These are phyloP conservation scores for Chaetomium olivaceum DNA, from an alignment of 2,329 filamentous ascomycete genomes.

Conservation along the genomic window DNA sequence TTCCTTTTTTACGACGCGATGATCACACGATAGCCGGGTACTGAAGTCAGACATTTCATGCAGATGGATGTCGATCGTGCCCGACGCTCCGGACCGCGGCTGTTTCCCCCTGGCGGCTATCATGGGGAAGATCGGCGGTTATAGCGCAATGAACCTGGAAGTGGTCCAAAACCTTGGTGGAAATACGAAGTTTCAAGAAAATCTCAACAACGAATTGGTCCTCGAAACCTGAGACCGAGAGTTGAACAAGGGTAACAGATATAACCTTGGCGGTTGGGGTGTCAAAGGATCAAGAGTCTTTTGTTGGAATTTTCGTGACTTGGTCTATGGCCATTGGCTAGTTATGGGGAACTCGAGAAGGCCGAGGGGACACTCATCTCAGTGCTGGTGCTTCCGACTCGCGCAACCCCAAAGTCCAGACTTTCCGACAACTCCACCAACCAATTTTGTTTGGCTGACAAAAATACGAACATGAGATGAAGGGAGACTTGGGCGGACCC, in stretches of 20 bases:
- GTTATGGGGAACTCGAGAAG: not conserved
- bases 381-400: not conserved
- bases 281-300: not conserved
- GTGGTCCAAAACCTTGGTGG: not conserved
- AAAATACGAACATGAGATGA: conserved; percentile 2
- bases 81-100: not conserved
- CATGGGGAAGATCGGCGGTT: not conserved
- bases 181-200: not conserved
- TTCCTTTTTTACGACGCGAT: not conserved
- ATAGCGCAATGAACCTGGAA: not conserved
- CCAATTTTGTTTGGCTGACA: not conserved
- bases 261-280: not conserved
- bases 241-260: not conserved
- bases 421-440: not conserved
- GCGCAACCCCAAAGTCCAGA: not conserved
- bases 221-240: not conserved
- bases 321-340: not conserved
- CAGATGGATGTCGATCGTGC: not conserved
- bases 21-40: not conserved
- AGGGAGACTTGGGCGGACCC: not conserved
- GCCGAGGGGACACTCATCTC: not conserved
- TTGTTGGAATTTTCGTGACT: not conserved
- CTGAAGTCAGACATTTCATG: not conserved
- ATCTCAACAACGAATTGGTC: not conserved
- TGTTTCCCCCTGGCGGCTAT: not conserved